Evolutionary conservation across 2,329 filamentous ascomycete genomes (phyloP).

Genomic region (Exophiala mesophila): DNA sequence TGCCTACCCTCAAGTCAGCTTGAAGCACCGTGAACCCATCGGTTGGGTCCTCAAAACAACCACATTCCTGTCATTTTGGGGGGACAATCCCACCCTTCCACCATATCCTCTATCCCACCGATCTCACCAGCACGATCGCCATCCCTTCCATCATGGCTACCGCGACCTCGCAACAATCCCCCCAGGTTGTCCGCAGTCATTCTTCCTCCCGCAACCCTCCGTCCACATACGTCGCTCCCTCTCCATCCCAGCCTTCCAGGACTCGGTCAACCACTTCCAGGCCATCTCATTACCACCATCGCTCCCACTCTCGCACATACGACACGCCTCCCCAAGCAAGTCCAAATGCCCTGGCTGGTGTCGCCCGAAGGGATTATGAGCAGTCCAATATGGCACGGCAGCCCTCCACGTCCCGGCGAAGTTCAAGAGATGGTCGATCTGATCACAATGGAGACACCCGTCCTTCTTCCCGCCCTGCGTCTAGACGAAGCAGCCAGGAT

Average conservation of each 20-base stretch:
- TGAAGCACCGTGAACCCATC: no score
- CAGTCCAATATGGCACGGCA: conserved; percentile 60
- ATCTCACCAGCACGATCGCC: neutral
- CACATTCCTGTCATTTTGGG: no score
- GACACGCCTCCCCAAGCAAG: conserved; percentile 43
- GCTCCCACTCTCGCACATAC: conserved; percentile 35
- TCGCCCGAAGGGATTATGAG: conserved; percentile 68
- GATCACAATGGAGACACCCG: conserved; percentile 50
- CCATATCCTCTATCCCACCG: neutral
- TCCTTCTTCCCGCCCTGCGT: conserved; percentile 37
- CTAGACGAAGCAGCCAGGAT: conserved; percentile 41
- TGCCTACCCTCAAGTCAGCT: no score
- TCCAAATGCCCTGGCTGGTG: conserved; percentile 46
- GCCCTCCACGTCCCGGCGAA: conserved; percentile 51
- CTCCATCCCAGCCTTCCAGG: conserved; percentile 42
- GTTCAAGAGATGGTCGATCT: conserved; percentile 57
- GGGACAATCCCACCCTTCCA: neutral
- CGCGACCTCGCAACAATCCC: conserved; percentile 42
- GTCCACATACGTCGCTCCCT: conserved; percentile 36
- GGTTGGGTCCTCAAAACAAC: no score
- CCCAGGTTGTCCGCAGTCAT: conserved; percentile 47
- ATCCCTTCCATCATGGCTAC: no score
- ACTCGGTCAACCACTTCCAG: conserved; percentile 43
- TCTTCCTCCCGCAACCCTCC: conserved; percentile 45
- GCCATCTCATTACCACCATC: conserved; percentile 35